Base-by-base conservation (phyloP, 139 green algal genomes). In the Coccomyxa sp. region DNA sequence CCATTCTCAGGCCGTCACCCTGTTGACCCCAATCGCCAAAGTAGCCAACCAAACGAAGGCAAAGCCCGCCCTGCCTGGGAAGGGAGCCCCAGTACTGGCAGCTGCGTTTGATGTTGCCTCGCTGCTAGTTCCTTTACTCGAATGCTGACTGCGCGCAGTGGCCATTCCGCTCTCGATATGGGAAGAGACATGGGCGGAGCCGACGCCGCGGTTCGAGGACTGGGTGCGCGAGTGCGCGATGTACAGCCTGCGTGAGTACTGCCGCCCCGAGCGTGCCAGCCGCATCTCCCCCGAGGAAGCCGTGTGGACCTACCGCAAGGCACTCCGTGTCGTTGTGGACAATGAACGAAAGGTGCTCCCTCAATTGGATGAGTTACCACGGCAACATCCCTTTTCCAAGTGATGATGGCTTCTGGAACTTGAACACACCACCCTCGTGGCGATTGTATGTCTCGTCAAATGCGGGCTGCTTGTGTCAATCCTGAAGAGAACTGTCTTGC, bases 181-280 rank as follows among this genome's bases (percentile, higher is more conserved):
- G 58, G 82, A 77, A 1, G 38, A 95, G 25, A 77, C 79, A 13
- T 96, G 93, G 94, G 91, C 95, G 1, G 81, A 84, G 10, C 93
- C 92, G 0, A 82, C 90, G 57, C 67, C 77, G 9, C 60, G 51
- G 0, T 97, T 97, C 81, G 91, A 93, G 79, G 80, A 79, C 0
- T 96, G 88, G 86, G 92, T 97, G 80, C 45, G 79, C 10, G 89
- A 95, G 28, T 89, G 89, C 60, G 89, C 96, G 38, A 85, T 87
- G 67, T 82, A 85, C 31, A 82, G 91, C 30, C 76, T 97, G 71
- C 89, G 90, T 75, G 94, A 95, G 88, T 96, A 96, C 80, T 76
- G 87, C 67, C 90, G 93, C 84, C 90, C 91, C 0, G 92, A 92
- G 15, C 91, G 94, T 82, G 92, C 92, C 67, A 85, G 84, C 58